Evolutionary conservation across 1,284 basidiomycete species (phyloP).

Genomic region (Leccinum fallax): DNA sequence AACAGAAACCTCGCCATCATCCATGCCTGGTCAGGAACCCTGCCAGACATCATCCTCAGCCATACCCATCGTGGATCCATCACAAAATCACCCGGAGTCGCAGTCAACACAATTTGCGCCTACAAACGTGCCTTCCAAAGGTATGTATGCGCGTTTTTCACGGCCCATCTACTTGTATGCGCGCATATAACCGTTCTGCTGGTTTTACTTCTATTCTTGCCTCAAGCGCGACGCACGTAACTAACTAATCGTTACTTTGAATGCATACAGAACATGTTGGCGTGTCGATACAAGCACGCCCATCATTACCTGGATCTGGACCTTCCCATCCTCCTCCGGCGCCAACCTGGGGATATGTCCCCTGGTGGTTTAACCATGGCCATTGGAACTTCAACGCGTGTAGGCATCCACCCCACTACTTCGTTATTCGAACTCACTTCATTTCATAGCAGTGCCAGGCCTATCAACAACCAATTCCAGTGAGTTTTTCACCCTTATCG

Average conservation of each 20-base stretch:
- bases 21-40: background rate
- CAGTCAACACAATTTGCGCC: background rate
- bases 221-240: background rate
- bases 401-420: background rate
- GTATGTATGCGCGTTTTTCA: conserved; percentile 7
- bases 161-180: background rate
- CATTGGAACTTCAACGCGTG: conserved; percentile 13
- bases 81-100: background rate
- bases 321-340: background rate
- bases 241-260: background rate
- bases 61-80: background rate
- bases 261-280: conserved; percentile 11
- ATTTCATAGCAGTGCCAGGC: conserved; percentile 3
- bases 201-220: background rate
- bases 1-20: background rate
- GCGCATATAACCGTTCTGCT: background rate
- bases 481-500: conserved; percentile 7
- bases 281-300: conserved; percentile 15
- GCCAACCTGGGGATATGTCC: background rate
- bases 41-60: background rate
- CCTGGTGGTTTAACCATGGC: conserved; percentile 8
- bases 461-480: background rate
- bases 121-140: conserved; percentile 1
- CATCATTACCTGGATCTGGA: background rate
- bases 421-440: background rate